Base-by-base conservation (phyloP, 1,139 yeast genomes). In the Magnusiomyces tetraspermus region DNA sequence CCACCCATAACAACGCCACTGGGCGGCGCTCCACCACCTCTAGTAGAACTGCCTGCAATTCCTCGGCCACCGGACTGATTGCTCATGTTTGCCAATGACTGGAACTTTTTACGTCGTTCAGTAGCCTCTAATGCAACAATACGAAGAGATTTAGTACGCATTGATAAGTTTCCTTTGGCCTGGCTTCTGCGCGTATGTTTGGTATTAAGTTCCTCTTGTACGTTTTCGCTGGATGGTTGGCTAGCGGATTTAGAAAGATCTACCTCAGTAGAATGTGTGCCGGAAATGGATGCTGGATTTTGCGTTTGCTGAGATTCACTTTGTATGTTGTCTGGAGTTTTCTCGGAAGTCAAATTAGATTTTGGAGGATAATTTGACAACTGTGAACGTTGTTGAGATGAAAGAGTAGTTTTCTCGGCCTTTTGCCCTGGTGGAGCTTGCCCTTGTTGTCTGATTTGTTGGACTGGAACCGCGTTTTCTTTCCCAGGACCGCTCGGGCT, bases 111-210 rank as follows among this genome's bases (percentile, higher is more conserved):
- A 43, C 81, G 69, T 58, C 81, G 75, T 69, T 78, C 79, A 70
- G 86, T 70, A 0, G 97, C 97, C 66, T 94, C 98, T 59, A 85
- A 80, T 0, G 97, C 98, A 51, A 92, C 96, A 23, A 85, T 83
- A 59, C 98, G 76, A 55, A 94, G 88, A 15, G 96, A 85, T 68
- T 88, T 88, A 81, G 90, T 85, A 55, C 57, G 50, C 57, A 54
- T 54, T 6, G 51, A 19, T 13, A 51, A 36, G 15, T 45, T 45
- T 28, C 17, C 19, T 33, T 45, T 45, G 19, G 41, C 28, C 15
- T 23, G 36, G 10, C 13, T 30, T 19, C 26, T 33, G 17, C 17
- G 5, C 17, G 4, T 15, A 33, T 33, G n/a, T n/a, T n/a, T n/a
- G n/a, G n/a, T n/a, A n/a, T n/a, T n/a, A n/a, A n/a, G n/a, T n/a